phyloP scores from a whole-genome alignment of 352 stramenopile species.

The Globisporangium uncinulatum region DNA sequence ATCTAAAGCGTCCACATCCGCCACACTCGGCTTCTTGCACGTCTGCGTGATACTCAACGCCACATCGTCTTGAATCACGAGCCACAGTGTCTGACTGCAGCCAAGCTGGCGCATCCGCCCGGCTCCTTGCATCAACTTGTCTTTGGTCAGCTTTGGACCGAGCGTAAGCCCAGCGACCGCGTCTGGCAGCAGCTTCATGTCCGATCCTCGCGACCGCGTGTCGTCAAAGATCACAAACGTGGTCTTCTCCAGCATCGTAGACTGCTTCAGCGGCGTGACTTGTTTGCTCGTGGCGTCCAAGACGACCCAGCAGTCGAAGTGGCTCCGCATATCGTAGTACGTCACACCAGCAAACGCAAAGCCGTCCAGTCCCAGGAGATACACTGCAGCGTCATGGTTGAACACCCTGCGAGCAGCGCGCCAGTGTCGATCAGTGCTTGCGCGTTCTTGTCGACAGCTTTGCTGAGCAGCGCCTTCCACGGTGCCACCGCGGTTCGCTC shows the following conservation, averaged over 20 bases:
- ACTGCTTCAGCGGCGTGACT: conserved; percentile 43
- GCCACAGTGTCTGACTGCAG: conserved; percentile 53
- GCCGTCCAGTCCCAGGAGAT: conserved; percentile 24
- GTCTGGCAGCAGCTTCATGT: conserved; percentile 77
- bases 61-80: conserved; percentile 71
- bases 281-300: conserved; percentile 43
- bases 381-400: conserved; percentile 41
- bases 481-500: conserved; percentile 6
- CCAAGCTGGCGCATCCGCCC: conserved; percentile 82
- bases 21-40: conserved; percentile 2
- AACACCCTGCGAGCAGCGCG: conserved; percentile 71
- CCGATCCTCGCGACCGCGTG: conserved; percentile 74
- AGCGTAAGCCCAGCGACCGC: conserved; percentile 81
- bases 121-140: conserved; percentile 91
- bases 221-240: conserved; percentile 92
- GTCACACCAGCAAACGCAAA: conserved; percentile 56
- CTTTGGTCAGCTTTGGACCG: conserved; percentile 84
- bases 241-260: conserved; percentile 66
- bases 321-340: conserved; percentile 64
- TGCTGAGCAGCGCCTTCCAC: conserved; percentile 43
- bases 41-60: conserved; percentile 31
- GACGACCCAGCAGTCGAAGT: conserved; percentile 75
- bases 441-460: conserved; percentile 29
- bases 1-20: conserved; percentile 22
- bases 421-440: conserved; percentile 84